Base-by-base conservation (phyloP, 2,329 filamentous ascomycete genomes). In the Cytospora paraplurivora region DNA sequence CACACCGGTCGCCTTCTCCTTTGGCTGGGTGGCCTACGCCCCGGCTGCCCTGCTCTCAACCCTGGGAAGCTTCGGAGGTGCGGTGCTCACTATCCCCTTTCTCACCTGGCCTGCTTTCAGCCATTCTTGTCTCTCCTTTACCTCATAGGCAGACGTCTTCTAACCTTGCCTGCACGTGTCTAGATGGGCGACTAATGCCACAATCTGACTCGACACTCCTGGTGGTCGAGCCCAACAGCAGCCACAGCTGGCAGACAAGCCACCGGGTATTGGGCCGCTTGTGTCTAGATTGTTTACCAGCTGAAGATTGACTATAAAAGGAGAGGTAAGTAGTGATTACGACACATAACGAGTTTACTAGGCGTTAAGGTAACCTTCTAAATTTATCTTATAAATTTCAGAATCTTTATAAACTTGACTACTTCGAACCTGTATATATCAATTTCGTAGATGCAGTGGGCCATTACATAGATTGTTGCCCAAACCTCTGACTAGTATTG, bases 1-100 rank as follows among this genome's bases (percentile, higher is more conserved):
- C 19, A 41, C 59, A 13, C 59, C 51, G 11, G 59, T 61, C n/a
- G 59, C 59, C 19, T 61, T 61, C 49, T 61, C 59, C 27, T 61
- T 61, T 7, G 52, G 59, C 1, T 61, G 59, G 59, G 51, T 61
- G 6, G 59, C 59, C n/a, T 61, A 55, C 35, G 38, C 51, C 38
- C 49, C 54, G 37, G 35, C 38, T n/a, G 49, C 37, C 51, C 33
- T 61, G n/a, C 51, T 61, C 7, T 33, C 51, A n/a, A n/a, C n/a
- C n/a, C n/a, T n/a, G n/a, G n/a, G n/a, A 7, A 38, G 38, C 10
- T 44, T 54, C 2, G 59, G 59, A n/a, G 38, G 49, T 13, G 33
- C 19, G 51, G 15, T 27, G 12, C 59, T n/a, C n/a, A n/a, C n/a
- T n/a, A n/a, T 61, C 7, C 37, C 37, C 52, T 35, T 60, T 37